Evolutionary conservation across 371 early-diverging fungal species (phyloP).

Genomic region (Entomophthora muscae): DNA sequence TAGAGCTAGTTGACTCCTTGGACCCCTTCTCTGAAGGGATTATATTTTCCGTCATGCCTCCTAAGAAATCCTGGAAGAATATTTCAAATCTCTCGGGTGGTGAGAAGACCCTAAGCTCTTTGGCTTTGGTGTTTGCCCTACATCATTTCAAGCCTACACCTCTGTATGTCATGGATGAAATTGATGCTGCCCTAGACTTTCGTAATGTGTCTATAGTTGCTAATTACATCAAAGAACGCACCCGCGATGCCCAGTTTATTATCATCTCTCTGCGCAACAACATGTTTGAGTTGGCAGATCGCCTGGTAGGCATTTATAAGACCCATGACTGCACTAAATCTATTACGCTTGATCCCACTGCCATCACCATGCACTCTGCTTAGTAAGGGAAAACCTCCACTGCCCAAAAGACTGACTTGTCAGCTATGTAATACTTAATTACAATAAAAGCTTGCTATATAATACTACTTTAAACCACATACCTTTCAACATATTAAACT

Average conservation of each 20-base stretch:
- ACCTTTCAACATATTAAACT: too few species aligned
- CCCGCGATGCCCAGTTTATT: slow-evolving; percentile 97
- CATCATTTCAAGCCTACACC: slow-evolving; percentile 99
- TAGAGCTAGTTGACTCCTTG: slow-evolving; percentile 97
- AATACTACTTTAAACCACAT: too few species aligned
- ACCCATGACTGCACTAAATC: slow-evolving; percentile 46
- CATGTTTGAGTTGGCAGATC: slow-evolving; percentile 99
- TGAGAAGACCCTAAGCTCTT: slow-evolving; percentile 97
- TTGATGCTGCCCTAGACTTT: slow-evolving; percentile 99
- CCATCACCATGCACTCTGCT: slow-evolving; percentile 12
- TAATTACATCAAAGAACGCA: slow-evolving; percentile 95
- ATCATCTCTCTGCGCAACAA: slow-evolving; percentile 98
- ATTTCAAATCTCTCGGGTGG: slow-evolving; percentile 98
- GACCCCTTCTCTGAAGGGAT: slow-evolving; percentile 99
- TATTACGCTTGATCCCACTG: slow-evolving; percentile 17
- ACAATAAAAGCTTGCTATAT: too few species aligned
- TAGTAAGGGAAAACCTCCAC: too few species aligned
- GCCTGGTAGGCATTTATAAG: slow-evolving; percentile 98
- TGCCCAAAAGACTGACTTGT: too few species aligned
- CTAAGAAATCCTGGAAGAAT: slow-evolving; percentile 99
- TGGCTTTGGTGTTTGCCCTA: slow-evolving; percentile 98
- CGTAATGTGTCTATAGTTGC: slow-evolving; percentile 99
- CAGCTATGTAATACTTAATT: too few species aligned
- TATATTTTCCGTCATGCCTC: slow-evolving; percentile 98
- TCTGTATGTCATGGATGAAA: slow-evolving; percentile 99